These are phyloP conservation scores for Lentinula detonsa DNA, from an alignment of 768 basidiomycete genomes.

Conservation along the genomic window DNA sequence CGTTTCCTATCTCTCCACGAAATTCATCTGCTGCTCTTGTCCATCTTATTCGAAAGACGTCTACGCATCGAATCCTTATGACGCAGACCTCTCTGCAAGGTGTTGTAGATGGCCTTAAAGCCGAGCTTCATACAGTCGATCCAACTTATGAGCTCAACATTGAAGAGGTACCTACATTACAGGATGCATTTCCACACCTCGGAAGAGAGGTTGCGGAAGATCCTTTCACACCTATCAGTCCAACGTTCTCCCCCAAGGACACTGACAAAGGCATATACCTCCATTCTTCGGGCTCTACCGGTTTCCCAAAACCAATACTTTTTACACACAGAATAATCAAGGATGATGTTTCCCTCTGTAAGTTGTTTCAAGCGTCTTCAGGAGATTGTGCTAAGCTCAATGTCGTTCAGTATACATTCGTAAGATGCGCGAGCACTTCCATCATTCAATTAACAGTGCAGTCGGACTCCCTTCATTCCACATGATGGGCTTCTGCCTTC, in stretches of 20 bases:
- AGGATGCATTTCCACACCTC: slow-evolving; percentile 20
- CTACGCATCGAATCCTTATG: slow-evolving; percentile 24
- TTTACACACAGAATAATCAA: slow-evolving; percentile 12
- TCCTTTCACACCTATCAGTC: slow-evolving; percentile 7
- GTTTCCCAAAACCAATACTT: slow-evolving; percentile 23
- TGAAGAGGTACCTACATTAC: slow-evolving; percentile 12
- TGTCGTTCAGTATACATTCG: not conserved
- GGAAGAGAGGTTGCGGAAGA: slow-evolving; percentile 14
- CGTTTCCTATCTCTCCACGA: slow-evolving; percentile 31
- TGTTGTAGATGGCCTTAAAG: slow-evolving; percentile 16
- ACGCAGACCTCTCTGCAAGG: slow-evolving; percentile 17
- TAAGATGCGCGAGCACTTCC: not conserved
- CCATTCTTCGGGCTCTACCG: slow-evolving; percentile 28
- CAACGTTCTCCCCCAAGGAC: slow-evolving; percentile 5
- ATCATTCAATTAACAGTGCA: slow-evolving; percentile 1
- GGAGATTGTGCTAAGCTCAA: not conserved
- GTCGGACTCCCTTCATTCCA: slow-evolving; percentile 19
- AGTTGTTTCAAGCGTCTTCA: slow-evolving; percentile 5
- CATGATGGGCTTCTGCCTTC: slow-evolving; percentile 11
- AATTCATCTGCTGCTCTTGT: slow-evolving; percentile 27
- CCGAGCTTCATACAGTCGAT: slow-evolving; percentile 6
- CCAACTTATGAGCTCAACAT: slow-evolving; percentile 7
- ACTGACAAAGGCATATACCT: slow-evolving; percentile 16
- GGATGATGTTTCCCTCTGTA: slow-evolving; percentile 16
- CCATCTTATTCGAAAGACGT: slow-evolving; percentile 23